These are phyloP conservation scores for Heliamphora pulchella DNA, from an alignment of 179 eudicot genomes.

Conservation along the genomic window DNA sequence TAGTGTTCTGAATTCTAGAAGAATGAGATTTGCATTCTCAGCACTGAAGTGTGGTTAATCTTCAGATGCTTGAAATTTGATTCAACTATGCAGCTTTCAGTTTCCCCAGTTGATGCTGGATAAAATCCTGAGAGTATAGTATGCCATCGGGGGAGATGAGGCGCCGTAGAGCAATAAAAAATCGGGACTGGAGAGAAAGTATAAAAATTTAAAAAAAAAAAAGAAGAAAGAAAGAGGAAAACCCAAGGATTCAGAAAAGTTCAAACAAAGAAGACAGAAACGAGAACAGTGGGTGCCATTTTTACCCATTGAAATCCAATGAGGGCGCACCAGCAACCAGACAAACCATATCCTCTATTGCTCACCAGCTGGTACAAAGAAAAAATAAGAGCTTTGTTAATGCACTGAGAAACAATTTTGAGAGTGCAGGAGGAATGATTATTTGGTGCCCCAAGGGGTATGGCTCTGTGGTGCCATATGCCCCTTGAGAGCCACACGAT, in stretches of 20 bases:
- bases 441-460: too few species aligned
- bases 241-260: background rate
- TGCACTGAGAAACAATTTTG: background rate
- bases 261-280: background rate
- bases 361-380: slow-evolving; percentile 42
- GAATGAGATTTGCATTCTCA: background rate
- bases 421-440: background rate
- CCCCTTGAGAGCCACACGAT: too few species aligned
- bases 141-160: slow-evolving; percentile 64
- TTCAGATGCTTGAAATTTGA: background rate
- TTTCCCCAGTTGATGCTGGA: slow-evolving; percentile 34
- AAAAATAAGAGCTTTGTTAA: slow-evolving; percentile 8
- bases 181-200: slow-evolving; percentile 51
- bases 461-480: too few species aligned
- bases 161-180: slow-evolving; percentile 51
- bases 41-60: background rate
- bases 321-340: slow-evolving; percentile 74
- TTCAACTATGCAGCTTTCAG: slow-evolving; percentile 40
- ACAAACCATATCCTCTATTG: slow-evolving; percentile 62
- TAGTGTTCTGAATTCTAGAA: background rate
- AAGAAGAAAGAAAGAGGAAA: background rate
- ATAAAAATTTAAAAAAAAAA: background rate
- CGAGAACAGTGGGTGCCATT: background rate
- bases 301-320: slow-evolving; percentile 90
- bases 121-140: slow-evolving; percentile 49